A percentile compares a stretch with the other conserved stretches of the same genome.
phyloP scores from a whole-genome alignment of 805 yeast species.

The Barnettozyma sp. region DNA sequence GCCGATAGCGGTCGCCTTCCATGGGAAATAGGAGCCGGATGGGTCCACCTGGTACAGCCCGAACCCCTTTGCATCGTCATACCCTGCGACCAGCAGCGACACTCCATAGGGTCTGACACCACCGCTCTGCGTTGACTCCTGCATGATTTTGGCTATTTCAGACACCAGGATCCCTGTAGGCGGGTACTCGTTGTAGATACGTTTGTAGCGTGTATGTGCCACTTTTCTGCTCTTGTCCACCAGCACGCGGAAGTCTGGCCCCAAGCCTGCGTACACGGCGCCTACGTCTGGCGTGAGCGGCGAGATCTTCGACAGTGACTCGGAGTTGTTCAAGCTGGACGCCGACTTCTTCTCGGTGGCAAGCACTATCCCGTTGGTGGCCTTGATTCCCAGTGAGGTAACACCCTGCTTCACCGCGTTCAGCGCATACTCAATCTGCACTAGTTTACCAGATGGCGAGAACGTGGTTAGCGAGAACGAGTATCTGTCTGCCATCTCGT shows the following conservation, averaged over 20 bases:
- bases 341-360: slow-evolving; percentile 93
- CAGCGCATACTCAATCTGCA: slow-evolving; percentile 95
- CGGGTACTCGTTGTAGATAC: slow-evolving; percentile 93
- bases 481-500: slow-evolving; percentile 90
- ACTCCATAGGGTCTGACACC: slow-evolving; percentile 99
- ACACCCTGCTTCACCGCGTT: slow-evolving; percentile 98
- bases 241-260: slow-evolving; percentile 94
- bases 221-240: slow-evolving; percentile 91
- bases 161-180: slow-evolving; percentile 91
- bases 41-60: slow-evolving; percentile 97
- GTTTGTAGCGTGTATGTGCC: slow-evolving; percentile 87
- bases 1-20: slow-evolving; percentile 99
- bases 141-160: slow-evolving; percentile 94
- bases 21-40: slow-evolving; percentile 94
- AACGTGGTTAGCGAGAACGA: slow-evolving; percentile 96
- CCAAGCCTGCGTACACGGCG: slow-evolving; percentile 97
- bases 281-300: slow-evolving; percentile 92
- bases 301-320: slow-evolving; percentile 71
- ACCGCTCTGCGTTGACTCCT: slow-evolving; percentile 97
- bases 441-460: slow-evolving; percentile 97
- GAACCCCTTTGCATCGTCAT: slow-evolving; percentile 69
- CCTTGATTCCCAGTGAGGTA: slow-evolving; percentile 88
- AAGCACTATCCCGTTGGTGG: slow-evolving; percentile 91
- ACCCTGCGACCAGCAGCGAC: slow-evolving; percentile 87
- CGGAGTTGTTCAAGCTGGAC: slow-evolving; percentile 69